Base-by-base conservation (phyloP, 306 rosid genomes). In the Datisca glomerata region DNA sequence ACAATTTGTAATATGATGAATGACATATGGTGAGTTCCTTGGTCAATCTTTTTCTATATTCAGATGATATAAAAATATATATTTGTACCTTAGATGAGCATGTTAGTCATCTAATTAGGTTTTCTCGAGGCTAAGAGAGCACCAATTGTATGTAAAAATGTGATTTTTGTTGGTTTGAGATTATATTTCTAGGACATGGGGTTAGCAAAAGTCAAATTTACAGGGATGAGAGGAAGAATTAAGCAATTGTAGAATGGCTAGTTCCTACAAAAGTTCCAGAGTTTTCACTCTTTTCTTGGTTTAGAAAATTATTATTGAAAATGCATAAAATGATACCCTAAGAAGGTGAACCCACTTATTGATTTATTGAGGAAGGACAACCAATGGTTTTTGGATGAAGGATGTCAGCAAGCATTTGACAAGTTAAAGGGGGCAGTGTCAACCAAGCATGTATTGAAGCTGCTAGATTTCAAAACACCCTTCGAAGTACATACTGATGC, bases 1-100 rank as follows among this genome's bases (percentile, higher is more conserved):
- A 40, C 28, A 4, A 41, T 42, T 10, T 53, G 32, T 29, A 53
- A 41, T 20, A 3, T 53, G 0, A 53, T 41, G 16, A 53, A 53
- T 42, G 16, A 29, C 8, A 31, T 28, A 16, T 15, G 41, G 1
- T 20, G 18, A 29, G 49, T 42, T 28, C 8, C 1, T 54, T 2
- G 34, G 43, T 0, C 27, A 23, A 25, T 45, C 6, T 45, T 7
- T 19, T 45, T 14, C n/a, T 45, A 1, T 43, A 24, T 5, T 2
- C 37, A 1, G 18, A 23, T 24, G 46, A 24, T 6, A 51, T 51
- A 13, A 24, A 13, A 2, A 17, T 24, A 0, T 51, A 24, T 24
- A 22, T 5, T 15, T 18, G 23, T 5, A 5, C 51, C 3, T 7
- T 16, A 4, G 4, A 0, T 3, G 33, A 23, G 11, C 49, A 44